Evolutionary conservation across 306 rosid genomes (phyloP).

Genomic region (Trifolium repens): DNA sequence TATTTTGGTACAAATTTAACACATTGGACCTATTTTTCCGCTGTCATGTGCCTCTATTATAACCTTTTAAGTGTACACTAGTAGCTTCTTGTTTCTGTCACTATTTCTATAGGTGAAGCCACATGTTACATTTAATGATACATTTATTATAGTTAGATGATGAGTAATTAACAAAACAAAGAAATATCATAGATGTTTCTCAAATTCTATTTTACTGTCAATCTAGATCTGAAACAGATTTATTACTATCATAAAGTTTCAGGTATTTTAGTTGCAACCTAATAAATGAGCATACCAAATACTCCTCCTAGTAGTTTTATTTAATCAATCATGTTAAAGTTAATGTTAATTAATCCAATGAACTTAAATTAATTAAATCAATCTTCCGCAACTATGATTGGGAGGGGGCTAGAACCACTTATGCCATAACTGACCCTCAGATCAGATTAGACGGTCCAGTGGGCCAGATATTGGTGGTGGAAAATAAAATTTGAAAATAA

Average conservation of each 20-base stretch:
- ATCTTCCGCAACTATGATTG: no score
- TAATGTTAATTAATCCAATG: constrained; percentile 9
- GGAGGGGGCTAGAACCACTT: no score
- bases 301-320: neutral
- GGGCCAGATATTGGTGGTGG: no score
- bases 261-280: constrained; percentile 34
- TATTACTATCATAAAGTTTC: neutral
- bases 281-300: constrained; percentile 33
- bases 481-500: no score
- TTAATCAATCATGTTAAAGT: constrained; percentile 22
- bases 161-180: neutral
- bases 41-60: constrained; percentile 11
- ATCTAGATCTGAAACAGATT: constrained; percentile 14
- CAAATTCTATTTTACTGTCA: constrained; percentile 30
- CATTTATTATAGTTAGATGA: constrained; percentile 31
- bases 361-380: neutral
- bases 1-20: neutral
- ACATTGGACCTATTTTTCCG: constrained; percentile 2
- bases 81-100: constrained; percentile 16
- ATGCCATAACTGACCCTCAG: no score
- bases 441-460: no score
- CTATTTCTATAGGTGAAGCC: constrained; percentile 38
- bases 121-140: constrained; percentile 39
- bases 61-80: neutral
- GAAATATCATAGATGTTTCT: constrained; percentile 38